Evolutionary conservation across 768 basidiomycete species (phyloP).

Genomic region (Hebeloma cylindrosporum): DNA sequence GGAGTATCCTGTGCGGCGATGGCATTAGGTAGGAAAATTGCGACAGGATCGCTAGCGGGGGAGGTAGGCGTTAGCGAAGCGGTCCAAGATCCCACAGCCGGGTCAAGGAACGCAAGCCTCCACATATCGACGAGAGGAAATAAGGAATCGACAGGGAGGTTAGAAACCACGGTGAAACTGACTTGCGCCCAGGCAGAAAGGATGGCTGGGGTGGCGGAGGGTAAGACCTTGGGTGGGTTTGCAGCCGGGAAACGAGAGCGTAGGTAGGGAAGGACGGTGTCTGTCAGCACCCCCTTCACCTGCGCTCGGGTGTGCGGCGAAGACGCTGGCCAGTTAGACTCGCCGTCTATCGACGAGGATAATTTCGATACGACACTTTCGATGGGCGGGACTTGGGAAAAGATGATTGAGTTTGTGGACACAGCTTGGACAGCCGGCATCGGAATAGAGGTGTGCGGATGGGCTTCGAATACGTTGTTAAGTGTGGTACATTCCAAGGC

Average conservation of each 20-base stretch:
- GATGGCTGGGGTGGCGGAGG: constrained; percentile 36
- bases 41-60: constrained; percentile 38
- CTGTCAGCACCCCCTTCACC: constrained; percentile 50
- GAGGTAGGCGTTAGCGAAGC: constrained; percentile 31
- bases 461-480: constrained; percentile 53
- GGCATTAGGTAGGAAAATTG: constrained; percentile 47
- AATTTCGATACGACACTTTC: constrained; percentile 66
- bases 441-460: constrained; percentile 64
- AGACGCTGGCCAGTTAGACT: constrained; percentile 35
- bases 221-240: constrained; percentile 17
- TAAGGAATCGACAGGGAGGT: constrained; percentile 53
- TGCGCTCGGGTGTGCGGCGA: constrained; percentile 31
- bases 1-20: constrained; percentile 30
- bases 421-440: constrained; percentile 61
- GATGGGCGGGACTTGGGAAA: constrained; percentile 66
- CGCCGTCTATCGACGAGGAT: constrained; percentile 54
- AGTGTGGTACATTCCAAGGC: background rate
- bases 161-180: constrained; percentile 41
- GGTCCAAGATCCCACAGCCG: constrained; percentile 52
- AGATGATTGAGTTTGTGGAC: constrained; percentile 75
- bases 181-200: constrained; percentile 50
- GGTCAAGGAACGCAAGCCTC: constrained; percentile 74
- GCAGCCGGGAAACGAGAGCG: constrained; percentile 51
- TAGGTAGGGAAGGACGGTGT: constrained; percentile 60
- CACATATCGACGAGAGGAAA: constrained; percentile 87